Evolutionary conservation across 306 rosid genomes (phyloP).

Genomic region (Cucurbita pepo): DNA sequence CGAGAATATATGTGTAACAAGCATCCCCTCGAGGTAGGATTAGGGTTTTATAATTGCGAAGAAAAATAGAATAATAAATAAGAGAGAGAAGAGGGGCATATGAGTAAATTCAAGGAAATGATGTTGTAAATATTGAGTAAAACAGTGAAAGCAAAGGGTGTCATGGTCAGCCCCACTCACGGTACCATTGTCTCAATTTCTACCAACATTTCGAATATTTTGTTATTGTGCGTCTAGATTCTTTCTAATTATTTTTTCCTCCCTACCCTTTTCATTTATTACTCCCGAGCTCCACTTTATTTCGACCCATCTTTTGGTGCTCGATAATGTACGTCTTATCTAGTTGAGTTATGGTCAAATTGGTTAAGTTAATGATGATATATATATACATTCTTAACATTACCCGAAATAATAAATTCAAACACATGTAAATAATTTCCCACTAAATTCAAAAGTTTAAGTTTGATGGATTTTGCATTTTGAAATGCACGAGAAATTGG

Average conservation of each 20-base stretch:
- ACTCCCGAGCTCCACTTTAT: not conserved
- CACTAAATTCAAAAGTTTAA: too few relatives aligned
- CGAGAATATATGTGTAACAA: too few relatives aligned
- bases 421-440: too few relatives aligned
- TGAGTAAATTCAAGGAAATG: not conserved
- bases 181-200: conserved; percentile 44
- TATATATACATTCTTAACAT: too few relatives aligned
- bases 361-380: too few relatives aligned
- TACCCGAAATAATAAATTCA: too few relatives aligned
- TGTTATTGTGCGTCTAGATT: conserved; percentile 30
- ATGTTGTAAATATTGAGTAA: not conserved
- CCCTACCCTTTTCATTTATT: conserved; percentile 3
- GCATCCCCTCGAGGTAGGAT: not conserved
- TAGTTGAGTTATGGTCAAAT: too few relatives aligned
- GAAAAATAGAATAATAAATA: not conserved
- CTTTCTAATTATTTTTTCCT: conserved; percentile 1
- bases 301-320: too few relatives aligned
- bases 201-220: conserved; percentile 46
- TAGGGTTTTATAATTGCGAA: not conserved
- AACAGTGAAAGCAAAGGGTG: conserved; percentile 19
- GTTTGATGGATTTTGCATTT: too few relatives aligned
- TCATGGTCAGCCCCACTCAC: conserved; percentile 28
- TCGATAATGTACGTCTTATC: too few relatives aligned
- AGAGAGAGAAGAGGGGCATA: not conserved
- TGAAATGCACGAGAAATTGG: conserved; percentile 1